phyloP scores from a whole-genome alignment of 1,139 yeast species.

The Lodderomyces metapsilosis region DNA sequence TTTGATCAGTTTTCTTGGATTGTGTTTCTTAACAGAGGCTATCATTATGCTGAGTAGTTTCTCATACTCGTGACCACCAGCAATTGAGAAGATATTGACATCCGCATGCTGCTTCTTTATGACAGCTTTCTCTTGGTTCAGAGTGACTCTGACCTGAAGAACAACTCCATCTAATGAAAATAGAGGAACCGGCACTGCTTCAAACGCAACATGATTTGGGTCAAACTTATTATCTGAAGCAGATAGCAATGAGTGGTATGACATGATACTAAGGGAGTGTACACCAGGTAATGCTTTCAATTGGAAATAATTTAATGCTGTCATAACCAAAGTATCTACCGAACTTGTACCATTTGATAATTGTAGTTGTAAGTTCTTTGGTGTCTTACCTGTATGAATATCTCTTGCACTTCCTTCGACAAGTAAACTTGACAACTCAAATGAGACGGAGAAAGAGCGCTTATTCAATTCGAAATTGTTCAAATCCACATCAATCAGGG shows the following conservation, averaged over 20 bases:
- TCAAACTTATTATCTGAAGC: constrained; percentile 29
- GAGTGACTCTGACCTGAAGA: constrained; percentile 43
- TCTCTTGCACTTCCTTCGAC: constrained; percentile 74
- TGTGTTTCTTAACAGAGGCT: constrained; percentile 65
- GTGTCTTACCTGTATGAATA: constrained; percentile 30
- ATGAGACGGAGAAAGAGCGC: constrained; percentile 16
- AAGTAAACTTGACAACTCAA: constrained; percentile 45
- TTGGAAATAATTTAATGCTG: constrained; percentile 75
- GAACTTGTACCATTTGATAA: constrained; percentile 19
- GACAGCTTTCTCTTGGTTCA: background rate
- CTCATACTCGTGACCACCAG: constrained; percentile 79
- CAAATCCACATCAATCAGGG: constrained; percentile 48
- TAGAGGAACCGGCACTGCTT: constrained; percentile 24
- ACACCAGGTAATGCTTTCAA: constrained; percentile 67
- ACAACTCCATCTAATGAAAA: constrained; percentile 46
- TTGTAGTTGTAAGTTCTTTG: constrained; percentile 47
- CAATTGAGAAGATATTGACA: constrained; percentile 79
- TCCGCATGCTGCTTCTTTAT: constrained; percentile 43
- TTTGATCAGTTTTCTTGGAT: constrained; percentile 63
- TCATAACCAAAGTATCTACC: constrained; percentile 65
- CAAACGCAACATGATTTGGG: constrained; percentile 21
- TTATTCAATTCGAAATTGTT: constrained; percentile 54
- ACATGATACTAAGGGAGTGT: constrained; percentile 48
- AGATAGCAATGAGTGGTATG: constrained; percentile 40
- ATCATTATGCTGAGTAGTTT: constrained; percentile 74